Evolutionary conservation across 202 grass and related monocot species (phyloP).

Genomic region (Panicum virgatum): DNA sequence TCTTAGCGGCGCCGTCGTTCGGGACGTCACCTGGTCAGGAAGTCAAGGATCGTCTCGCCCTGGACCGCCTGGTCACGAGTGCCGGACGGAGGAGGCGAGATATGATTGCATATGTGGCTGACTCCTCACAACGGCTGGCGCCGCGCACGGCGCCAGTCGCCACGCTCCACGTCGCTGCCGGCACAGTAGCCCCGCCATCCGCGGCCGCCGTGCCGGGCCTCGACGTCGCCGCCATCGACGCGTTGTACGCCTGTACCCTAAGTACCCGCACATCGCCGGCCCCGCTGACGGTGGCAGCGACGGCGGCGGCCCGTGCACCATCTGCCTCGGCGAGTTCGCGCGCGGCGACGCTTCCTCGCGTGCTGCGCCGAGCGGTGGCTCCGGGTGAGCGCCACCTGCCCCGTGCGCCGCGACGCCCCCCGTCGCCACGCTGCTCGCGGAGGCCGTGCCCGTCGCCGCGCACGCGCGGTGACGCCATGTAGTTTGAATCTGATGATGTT

Average conservation of each 20-base stretch:
- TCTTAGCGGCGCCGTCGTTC: too few relatives aligned
- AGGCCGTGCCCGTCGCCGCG: background rate
- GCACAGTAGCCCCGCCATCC: background rate
- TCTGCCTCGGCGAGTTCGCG: slow-evolving; percentile 61
- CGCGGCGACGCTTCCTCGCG: slow-evolving; percentile 20
- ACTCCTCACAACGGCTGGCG: slow-evolving; percentile 46
- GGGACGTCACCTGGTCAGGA: too few relatives aligned
- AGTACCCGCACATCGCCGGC: slow-evolving; percentile 37
- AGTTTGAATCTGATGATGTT: too few relatives aligned
- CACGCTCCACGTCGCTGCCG: background rate
- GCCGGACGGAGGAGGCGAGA: too few relatives aligned
- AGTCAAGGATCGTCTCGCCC: too few relatives aligned
- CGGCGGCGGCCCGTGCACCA: slow-evolving; percentile 40
- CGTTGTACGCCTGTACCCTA: slow-evolving; percentile 66
- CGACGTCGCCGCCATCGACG: slow-evolving; percentile 58
- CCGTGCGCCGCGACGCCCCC: slow-evolving; percentile 46
- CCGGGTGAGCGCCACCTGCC: slow-evolving; percentile 67
- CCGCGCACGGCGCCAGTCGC: background rate
- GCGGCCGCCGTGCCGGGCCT: slow-evolving; percentile 38
- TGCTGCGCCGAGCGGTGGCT: slow-evolving; percentile 25
- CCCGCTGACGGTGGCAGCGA: background rate
- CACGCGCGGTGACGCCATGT: background rate
- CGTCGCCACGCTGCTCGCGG: background rate
- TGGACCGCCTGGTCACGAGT: too few relatives aligned
- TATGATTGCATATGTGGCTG: too few relatives aligned